phyloP scores from a whole-genome alignment of 208 protist species.

The Herpetomonas tarakana region DNA sequence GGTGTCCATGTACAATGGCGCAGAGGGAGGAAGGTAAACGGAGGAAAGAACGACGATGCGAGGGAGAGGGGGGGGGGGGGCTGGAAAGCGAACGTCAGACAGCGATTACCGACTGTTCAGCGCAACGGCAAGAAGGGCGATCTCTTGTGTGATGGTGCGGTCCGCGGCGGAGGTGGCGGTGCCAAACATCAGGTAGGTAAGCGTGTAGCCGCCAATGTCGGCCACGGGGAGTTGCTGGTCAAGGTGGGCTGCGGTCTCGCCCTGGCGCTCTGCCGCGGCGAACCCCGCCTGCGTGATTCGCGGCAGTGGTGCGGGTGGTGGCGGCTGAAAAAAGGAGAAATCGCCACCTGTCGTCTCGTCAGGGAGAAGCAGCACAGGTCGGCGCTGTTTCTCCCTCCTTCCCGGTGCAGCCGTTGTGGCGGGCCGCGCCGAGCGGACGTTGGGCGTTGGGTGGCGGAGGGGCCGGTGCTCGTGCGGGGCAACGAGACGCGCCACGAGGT shows the following conservation, averaged over 20 bases:
- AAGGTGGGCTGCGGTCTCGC: not conserved
- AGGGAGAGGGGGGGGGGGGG: too few relatives aligned
- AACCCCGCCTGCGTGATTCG: too few relatives aligned
- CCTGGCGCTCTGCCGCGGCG: not conserved
- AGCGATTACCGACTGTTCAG: not conserved
- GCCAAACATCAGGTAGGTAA: not conserved
- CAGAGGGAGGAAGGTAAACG: too few relatives aligned
- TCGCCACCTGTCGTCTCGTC: not conserved
- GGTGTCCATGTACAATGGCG: too few relatives aligned
- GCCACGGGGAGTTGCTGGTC: not conserved
- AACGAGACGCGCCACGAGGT: not conserved
- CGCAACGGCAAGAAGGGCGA: not conserved
- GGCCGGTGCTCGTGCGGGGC: not conserved
- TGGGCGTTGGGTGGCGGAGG: too few relatives aligned
- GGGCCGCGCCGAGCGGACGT: too few relatives aligned
- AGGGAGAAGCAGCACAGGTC: not conserved
- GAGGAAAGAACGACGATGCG: too few relatives aligned
- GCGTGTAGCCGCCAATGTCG: not conserved
- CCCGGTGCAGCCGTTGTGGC: not conserved
- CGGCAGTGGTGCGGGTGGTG: not conserved
- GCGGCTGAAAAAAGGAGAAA: not conserved
- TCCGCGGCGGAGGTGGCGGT: not conserved
- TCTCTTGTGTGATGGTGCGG: not conserved
- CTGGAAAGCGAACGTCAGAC: too few relatives aligned
- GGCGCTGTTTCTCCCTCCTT: not conserved